Conservation (phyloP, 441 rosid species). For the Rhodomyrtus psidioides region DNA sequence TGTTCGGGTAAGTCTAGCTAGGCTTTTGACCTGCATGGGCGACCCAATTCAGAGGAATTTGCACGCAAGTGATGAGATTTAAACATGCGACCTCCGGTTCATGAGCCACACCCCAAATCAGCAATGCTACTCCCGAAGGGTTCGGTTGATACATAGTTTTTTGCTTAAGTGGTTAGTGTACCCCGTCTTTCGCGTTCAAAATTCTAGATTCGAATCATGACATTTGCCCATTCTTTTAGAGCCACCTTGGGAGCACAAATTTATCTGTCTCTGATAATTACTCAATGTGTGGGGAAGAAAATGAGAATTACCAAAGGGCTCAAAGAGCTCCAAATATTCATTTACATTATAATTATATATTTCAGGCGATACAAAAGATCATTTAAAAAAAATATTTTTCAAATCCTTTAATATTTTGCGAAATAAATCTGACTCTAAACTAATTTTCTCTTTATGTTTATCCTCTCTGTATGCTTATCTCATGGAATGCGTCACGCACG, state of each 20-base stretch:
- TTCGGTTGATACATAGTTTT: not conserved
- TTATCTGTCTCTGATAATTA: not conserved
- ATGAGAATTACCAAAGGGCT: not conserved
- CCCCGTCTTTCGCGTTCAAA: not conserved
- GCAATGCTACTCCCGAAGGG: fast-evolving
- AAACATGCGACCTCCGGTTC: not conserved
- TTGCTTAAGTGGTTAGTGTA: not conserved
- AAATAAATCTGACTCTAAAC: not conserved
- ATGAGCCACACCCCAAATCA: not conserved
- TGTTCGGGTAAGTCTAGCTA: fast-evolving
- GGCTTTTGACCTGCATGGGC: not conserved
- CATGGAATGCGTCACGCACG: not conserved
- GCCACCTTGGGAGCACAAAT: fast-evolving
- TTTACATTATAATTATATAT: not conserved
- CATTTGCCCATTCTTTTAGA: not conserved
- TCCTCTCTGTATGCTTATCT: not conserved
- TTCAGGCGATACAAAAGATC: not conserved
- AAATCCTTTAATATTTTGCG: not conserved
- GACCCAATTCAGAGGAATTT: not conserved
- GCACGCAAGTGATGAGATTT: not conserved
- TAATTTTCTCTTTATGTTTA: not conserved
- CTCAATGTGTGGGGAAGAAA: not conserved
- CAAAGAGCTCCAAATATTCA: not conserved
- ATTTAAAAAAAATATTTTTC: not conserved
- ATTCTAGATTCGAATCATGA: not conserved